Evolutionary conservation across 2,329 filamentous ascomycete genomes (phyloP), one percentile per base, ranked within the genome.

Genomic region (Colletotrichum sp.): DNA sequence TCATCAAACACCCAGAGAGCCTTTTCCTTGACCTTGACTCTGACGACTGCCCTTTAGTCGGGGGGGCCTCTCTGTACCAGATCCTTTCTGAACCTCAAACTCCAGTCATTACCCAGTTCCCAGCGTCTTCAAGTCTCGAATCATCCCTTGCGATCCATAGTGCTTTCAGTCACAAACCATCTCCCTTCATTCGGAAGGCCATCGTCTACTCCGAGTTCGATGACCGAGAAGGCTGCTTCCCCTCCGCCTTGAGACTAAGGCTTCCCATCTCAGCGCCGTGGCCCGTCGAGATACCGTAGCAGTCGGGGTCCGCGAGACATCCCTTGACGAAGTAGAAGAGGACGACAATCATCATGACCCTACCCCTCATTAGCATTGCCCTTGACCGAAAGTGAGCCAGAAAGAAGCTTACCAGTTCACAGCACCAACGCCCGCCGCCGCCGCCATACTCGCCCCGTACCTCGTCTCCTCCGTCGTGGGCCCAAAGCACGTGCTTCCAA

Each of bases 401-500:
- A 28, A 28, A 2, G 2, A 28, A 28, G 7, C 26, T 30, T 72
- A 86, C 85, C 87, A 89, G 18, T 81, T 79, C 18, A 87, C 24
- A 12, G 86, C 86, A 5, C 87, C 87, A 8, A 89, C 70, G 34
- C 82, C 86, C 24, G 87, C 85, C 49, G 80, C 84, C 21, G 82
- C 87, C 12, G 82, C 86, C 63, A 88, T 80, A 7, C 83, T 83
- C 26, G 80, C 78, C 39, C 86, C 70, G 52, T 77, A 79, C 32
- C 67, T 65, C 57, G 73, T 72, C 6, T 70, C 68, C 21, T 59
- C 71, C 64, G 62, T 75, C 77, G 78, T 82, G 18, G 28, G 39
- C 0, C 80, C 69, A 62, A 80, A 80, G 71, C 77, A 79, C 18
- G 75, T 78, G 34, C 79, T 74, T 30, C 79, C 79, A 6, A 79